Evolutionary conservation across 2,329 filamentous ascomycete species (phyloP).

Genomic region (Sphaerostilbella broomeana): DNA sequence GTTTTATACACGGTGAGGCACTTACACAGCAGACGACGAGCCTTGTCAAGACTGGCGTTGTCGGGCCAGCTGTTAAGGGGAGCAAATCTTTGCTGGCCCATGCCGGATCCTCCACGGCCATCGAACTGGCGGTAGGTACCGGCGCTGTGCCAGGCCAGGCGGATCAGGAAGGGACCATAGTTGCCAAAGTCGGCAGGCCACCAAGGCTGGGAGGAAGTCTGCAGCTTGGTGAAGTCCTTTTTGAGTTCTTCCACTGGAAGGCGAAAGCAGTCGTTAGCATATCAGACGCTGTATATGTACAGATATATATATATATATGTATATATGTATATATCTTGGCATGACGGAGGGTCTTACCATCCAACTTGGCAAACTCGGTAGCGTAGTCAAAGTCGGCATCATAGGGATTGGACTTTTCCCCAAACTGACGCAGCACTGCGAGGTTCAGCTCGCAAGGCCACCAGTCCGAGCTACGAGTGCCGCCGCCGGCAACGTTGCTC

Average conservation of each 20-base stretch:
- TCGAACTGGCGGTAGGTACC: slow-evolving; percentile 70
- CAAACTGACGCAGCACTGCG: slow-evolving; percentile 67
- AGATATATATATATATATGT: no score
- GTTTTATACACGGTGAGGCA: background rate
- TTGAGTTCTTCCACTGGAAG: slow-evolving; percentile 51
- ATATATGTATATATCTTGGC: background rate
- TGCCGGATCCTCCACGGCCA: slow-evolving; percentile 65
- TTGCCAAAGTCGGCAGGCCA: slow-evolving; percentile 77
- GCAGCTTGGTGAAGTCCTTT: slow-evolving; percentile 60
- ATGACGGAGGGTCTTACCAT: slow-evolving; percentile 44
- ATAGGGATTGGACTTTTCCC: slow-evolving; percentile 54
- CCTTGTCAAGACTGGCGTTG: slow-evolving; percentile 71
- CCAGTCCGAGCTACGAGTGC: slow-evolving; percentile 64
- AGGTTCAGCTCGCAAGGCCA: slow-evolving; percentile 64
- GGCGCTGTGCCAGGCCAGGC: slow-evolving; percentile 73
- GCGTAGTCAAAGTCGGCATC: slow-evolving; percentile 63
- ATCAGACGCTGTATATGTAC: no score
- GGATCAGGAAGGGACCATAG: slow-evolving; percentile 72
- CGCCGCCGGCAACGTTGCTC: slow-evolving; percentile 47
- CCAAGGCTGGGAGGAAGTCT: slow-evolving; percentile 73
- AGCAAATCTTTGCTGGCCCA: slow-evolving; percentile 50
- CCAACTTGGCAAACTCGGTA: slow-evolving; percentile 60
- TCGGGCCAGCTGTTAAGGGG: slow-evolving; percentile 76
- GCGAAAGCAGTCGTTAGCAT: background rate
- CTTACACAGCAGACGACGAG: slow-evolving; percentile 61